Conservation (phyloP, 352 stramenopile genomes). For the Globisporangium takayamanum region DNA sequence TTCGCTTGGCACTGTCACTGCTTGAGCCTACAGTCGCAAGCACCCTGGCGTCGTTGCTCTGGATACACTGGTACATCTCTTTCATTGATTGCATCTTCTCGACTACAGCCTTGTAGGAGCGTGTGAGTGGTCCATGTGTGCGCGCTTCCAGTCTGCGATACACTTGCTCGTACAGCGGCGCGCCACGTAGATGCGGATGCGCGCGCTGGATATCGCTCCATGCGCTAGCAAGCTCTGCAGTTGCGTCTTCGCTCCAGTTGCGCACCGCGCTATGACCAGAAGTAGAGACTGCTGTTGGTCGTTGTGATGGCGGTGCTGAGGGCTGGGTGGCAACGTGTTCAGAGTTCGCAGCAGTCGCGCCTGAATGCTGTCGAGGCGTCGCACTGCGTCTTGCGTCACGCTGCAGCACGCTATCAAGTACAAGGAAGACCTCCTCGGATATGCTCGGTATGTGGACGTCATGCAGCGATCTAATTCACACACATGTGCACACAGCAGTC, state of each 20-base stretch:
- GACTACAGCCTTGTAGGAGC: conserved; percentile 37
- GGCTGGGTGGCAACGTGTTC: no score
- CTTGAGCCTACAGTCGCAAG: neutral
- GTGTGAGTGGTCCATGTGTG: no score
- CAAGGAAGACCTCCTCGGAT: conserved; percentile 41
- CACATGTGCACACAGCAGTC: neutral
- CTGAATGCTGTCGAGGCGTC: no score
- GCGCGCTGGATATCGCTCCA: no score
- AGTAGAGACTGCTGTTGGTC: neutral
- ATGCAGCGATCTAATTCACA: conserved; percentile 24
- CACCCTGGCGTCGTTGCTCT: conserved; percentile 27
- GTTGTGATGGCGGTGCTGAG: neutral
- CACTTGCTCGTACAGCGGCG: no score
- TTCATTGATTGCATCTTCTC: conserved; percentile 79
- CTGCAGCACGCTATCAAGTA: conserved; percentile 49
- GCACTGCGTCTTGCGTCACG: conserved; percentile 3
- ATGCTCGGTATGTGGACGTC: conserved; percentile 55
- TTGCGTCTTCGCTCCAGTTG: conserved; percentile 5
- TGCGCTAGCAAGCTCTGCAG: no score
- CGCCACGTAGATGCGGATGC: no score
- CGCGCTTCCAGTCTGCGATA: no score
- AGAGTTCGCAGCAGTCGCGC: neutral
- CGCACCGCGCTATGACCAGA: neutral
- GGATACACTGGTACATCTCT: conserved; percentile 66
- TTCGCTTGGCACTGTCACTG: conserved; percentile 12